phyloP scores from a whole-genome alignment of 2,329 filamentous ascomycete genomes.

The Nigrograna mackinnonii region DNA sequence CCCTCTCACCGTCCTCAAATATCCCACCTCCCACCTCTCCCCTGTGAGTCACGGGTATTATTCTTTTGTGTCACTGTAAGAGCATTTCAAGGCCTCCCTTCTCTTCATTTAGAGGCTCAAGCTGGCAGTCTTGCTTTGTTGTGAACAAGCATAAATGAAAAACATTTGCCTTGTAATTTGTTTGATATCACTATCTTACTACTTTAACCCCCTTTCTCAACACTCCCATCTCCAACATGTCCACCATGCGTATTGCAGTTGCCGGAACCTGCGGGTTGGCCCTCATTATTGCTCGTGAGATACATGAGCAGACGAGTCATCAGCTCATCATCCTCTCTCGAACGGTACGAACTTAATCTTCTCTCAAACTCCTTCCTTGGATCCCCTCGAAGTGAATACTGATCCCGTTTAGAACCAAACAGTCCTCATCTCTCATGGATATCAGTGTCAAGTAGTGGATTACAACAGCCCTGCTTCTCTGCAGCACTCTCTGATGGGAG shows the following conservation, averaged over 20 bases:
- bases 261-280: constrained; percentile 65
- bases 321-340: constrained; percentile 72
- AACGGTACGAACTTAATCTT: constrained; percentile 50
- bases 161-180: constrained; percentile 2
- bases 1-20: constrained; percentile 24
- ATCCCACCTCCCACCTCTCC: constrained; percentile 6
- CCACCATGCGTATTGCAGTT: constrained; percentile 64
- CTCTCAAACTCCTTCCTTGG: not conserved
- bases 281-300: constrained; percentile 60
- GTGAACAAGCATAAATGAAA: constrained; percentile 16
- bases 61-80: constrained; percentile 17
- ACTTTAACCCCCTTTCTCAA: not conserved
- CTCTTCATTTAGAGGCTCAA: constrained; percentile 11
- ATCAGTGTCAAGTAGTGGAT: constrained; percentile 71
- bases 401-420: constrained; percentile 52
- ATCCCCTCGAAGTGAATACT: not conserved
- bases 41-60: constrained; percentile 34
- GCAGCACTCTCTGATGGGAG: constrained; percentile 68
- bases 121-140: constrained; percentile 8
- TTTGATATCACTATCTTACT: constrained; percentile 3
- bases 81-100: constrained; percentile 10
- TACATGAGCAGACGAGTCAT: constrained; percentile 66
- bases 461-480: constrained; percentile 64
- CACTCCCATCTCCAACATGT: constrained; percentile 13
- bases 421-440: constrained; percentile 58